phyloP scores from a whole-genome alignment of 163 green algal species.

The Chloroidium sp. region DNA sequence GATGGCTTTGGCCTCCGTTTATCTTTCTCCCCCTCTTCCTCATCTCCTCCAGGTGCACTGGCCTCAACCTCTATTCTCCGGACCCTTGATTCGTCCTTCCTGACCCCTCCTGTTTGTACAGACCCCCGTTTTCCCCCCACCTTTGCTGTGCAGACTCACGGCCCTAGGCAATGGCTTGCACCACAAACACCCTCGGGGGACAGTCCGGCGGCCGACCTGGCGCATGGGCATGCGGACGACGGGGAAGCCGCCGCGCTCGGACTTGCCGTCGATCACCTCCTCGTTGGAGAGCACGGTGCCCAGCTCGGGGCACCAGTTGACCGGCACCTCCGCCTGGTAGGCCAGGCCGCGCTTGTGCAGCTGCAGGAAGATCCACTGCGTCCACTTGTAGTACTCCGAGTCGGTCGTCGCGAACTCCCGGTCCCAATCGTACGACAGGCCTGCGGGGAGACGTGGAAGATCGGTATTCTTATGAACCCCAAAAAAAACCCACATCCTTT shows the following conservation, averaged over 20 bases:
- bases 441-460: constrained; percentile 12
- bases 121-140: no score
- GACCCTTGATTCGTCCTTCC: no score
- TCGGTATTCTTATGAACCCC: no score
- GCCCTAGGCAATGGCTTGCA: no score
- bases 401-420: constrained; percentile 90
- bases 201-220: constrained; percentile 38
- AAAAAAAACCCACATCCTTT: no score
- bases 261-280: constrained; percentile 82
- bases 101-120: no score
- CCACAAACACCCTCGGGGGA: no score
- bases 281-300: constrained; percentile 97
- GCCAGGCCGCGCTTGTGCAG: constrained; percentile 85
- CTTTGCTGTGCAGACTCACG: no score
- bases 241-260: constrained; percentile 81
- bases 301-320: constrained; percentile 98
- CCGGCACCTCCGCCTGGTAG: constrained; percentile 91
- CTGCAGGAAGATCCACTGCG: constrained; percentile 99
- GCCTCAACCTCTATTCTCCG: no score
- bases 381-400: constrained; percentile 96
- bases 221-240: constrained; percentile 91
- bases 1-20: no score
- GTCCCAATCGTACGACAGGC: constrained; percentile 97
- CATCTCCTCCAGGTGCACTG: no score
- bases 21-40: no score